Conservation (phyloP, 2,329 filamentous ascomycete genomes). For the Fusarium hainanense region DNA sequence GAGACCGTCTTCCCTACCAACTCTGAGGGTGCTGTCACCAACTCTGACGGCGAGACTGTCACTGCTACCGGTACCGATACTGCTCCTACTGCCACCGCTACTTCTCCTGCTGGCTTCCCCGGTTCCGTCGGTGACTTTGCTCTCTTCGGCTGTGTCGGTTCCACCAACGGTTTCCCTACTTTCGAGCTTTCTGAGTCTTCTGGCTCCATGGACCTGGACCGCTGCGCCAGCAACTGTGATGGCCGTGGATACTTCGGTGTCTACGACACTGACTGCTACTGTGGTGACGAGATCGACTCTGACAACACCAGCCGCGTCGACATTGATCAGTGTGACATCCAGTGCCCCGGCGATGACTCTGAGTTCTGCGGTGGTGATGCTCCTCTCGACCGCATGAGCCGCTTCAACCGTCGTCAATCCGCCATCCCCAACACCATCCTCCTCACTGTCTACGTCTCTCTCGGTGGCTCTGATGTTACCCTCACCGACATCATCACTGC, state of each 20-base stretch:
- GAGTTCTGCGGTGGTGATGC: conserved; percentile 40
- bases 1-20: not conserved
- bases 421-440: conserved; percentile 36
- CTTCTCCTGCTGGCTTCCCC: conserved; percentile 34
- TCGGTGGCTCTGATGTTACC: conserved; percentile 1
- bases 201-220: conserved; percentile 40
- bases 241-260: conserved; percentile 45
- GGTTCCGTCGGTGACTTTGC: conserved; percentile 33
- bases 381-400: conserved; percentile 25
- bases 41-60: conserved; percentile 9
- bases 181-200: conserved; percentile 34
- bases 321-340: conserved; percentile 23
- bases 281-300: conserved; percentile 32
- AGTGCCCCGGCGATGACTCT: conserved; percentile 39
- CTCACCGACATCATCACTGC: conserved; percentile 18
- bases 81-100: conserved; percentile 44
- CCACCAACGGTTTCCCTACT: conserved; percentile 36
- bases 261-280: conserved; percentile 40
- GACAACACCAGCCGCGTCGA: conserved; percentile 19
- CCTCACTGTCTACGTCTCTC: conserved; percentile 40
- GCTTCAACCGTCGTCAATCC: conserved; percentile 30
- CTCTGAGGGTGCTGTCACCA: conserved; percentile 1
- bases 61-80: conserved; percentile 41
- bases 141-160: conserved; percentile 45
- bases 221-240: conserved; percentile 42